Percentiles rank a stretch among this genome's conserved stretches.
Conservation (phyloP, 2,329 filamentous ascomycete species). For the Cryphonectria nitschkei region DNA sequence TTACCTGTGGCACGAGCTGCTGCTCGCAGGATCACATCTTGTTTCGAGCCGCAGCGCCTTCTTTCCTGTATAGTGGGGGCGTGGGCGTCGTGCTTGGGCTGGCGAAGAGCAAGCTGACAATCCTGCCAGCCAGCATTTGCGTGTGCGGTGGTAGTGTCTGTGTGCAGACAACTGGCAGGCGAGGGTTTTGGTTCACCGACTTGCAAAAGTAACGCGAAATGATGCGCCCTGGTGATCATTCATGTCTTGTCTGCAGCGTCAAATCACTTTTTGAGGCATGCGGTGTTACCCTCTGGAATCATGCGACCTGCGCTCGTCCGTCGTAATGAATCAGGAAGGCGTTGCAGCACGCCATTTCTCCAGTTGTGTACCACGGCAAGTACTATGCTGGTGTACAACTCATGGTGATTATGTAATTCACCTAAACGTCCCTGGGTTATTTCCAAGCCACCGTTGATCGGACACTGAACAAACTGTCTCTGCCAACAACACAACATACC, state of each 20-base stretch:
- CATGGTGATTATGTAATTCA: background rate
- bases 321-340: background rate
- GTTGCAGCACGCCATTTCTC: conserved; percentile 2
- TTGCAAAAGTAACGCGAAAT: background rate
- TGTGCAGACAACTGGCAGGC: background rate
- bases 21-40: conserved; percentile 2
- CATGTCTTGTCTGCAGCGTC: background rate
- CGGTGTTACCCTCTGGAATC: background rate
- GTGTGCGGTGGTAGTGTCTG: background rate
- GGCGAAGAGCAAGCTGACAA: background rate
- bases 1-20: background rate
- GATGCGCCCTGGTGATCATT: background rate
- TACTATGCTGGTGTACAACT: background rate
- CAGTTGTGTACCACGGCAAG: background rate
- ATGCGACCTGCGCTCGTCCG: background rate
- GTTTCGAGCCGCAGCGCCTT: background rate
- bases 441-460: background rate
- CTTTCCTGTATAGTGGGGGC: background rate
- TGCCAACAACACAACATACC: background rate
- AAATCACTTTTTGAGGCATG: no score
- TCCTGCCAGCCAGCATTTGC: background rate
- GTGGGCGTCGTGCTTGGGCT: background rate
- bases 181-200: background rate
- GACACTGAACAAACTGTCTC: background rate
- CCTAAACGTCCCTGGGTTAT: background rate